Percentiles rank a stretch among this genome's conserved stretches.
Conservation (phyloP, 768 basidiomycete genomes). For the Kwoniella dejecticola region DNA sequence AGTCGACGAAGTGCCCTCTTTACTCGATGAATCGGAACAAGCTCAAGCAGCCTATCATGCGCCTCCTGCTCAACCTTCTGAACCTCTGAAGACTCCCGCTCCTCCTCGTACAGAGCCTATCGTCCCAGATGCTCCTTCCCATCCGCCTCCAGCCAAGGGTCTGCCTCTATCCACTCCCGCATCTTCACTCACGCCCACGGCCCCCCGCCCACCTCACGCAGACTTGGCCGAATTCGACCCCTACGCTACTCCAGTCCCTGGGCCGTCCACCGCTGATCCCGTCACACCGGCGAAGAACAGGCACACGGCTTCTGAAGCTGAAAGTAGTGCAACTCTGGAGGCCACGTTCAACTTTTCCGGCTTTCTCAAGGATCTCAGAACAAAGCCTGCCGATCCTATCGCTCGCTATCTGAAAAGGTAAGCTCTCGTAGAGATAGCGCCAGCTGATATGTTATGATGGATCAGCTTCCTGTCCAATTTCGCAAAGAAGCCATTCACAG, state of each 20-base stretch:
- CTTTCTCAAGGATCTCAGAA: constrained; percentile 93
- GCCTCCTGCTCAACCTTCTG: constrained; percentile 2
- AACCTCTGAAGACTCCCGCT: constrained; percentile 12
- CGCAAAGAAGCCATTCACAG: constrained; percentile 83
- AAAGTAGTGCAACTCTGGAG: constrained; percentile 17
- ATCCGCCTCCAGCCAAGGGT: constrained; percentile 24
- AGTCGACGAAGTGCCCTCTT: constrained; percentile 1
- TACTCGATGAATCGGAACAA: background rate
- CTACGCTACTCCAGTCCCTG: constrained; percentile 23
- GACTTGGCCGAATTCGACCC: constrained; percentile 44
- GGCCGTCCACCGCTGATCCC: constrained; percentile 2
- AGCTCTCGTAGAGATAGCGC: constrained; percentile 53
- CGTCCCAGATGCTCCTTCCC: constrained; percentile 23
- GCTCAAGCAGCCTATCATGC: constrained; percentile 5
- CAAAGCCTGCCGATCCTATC: constrained; percentile 81
- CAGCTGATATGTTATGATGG: background rate
- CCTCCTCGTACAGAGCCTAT: constrained; percentile 1
- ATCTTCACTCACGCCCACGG: constrained; percentile 21
- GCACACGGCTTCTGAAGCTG: background rate
- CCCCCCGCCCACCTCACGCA: background rate
- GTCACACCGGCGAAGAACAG: background rate
- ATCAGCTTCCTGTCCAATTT: constrained; percentile 89
- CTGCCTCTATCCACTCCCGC: constrained; percentile 25
- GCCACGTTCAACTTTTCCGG: constrained; percentile 82
- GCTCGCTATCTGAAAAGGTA: constrained; percentile 94